Evolutionary conservation across 176 grass and related monocot genomes (phyloP), one percentile per base, ranked within the genome.

Genomic region (Secale cereale): DNA sequence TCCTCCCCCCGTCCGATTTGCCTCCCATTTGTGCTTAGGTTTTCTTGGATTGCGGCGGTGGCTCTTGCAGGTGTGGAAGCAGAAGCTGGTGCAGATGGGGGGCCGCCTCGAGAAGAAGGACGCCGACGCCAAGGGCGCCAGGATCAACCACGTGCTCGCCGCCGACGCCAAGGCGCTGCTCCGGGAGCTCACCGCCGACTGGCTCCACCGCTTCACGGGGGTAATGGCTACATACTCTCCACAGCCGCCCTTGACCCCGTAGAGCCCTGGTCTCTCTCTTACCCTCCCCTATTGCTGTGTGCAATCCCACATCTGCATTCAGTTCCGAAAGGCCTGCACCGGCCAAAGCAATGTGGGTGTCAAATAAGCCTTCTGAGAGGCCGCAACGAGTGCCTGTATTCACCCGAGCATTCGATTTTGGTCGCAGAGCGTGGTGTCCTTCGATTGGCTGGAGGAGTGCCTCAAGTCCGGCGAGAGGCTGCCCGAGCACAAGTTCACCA

Each of bases 31-130:
- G 39, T 65, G 36, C 65, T 70, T 45, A 76, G 62, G 29, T 9
- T 9, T 57, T 22, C 25, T 23, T 67, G 3, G 13, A 70, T 12
- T 83, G 37, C 70, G 32, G 54, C 70, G 32, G 54, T 1, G 67
- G 28, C 67, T 3, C 65, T 36, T 0, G 48, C 83, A 95, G 95
- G 90, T 95, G 78, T 98, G 97, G 97, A 94, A 90, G 86, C 88
- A 92, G 81, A 95, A 89, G 78, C 83, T 98, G 81, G 77, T 85
- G 80, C 91, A 94, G 87, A 98, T 95, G 91, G 93, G 97, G 50
- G 93, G 91, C 56, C 64, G 68, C 25, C 78, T 94, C 32, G 70
- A 79, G 84, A 86, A 91, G 56, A 71, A 77, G 37, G 83, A 77
- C 33, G 22, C 89, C 52, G 54, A 9, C 19, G 66, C 78, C 48